These are phyloP conservation scores for Backusella psychrophila DNA, from an alignment of 192 early-diverging fungal genomes.

Conservation along the genomic window DNA sequence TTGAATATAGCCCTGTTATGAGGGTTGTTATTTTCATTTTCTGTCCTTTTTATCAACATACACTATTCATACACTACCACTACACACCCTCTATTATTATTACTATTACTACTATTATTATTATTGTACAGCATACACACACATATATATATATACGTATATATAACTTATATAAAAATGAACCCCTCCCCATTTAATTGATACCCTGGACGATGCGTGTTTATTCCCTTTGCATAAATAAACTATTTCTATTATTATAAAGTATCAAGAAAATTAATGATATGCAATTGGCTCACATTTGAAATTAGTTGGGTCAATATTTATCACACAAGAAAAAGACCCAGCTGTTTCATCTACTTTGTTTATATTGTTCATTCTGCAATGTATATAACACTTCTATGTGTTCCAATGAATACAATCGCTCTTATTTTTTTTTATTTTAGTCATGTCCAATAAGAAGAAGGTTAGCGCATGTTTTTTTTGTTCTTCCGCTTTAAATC, in stretches of 20 bases:
- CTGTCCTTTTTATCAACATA: not conserved
- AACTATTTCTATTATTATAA: not conserved
- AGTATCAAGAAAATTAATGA: not conserved
- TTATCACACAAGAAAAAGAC: not conserved
- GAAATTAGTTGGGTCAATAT: not conserved
- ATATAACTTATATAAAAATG: not conserved
- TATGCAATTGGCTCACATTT: not conserved
- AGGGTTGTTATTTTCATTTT: not conserved
- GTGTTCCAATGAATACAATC: not conserved
- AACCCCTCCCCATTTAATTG: not conserved
- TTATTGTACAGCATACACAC: not conserved
- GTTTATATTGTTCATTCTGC: not conserved
- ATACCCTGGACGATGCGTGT: not conserved
- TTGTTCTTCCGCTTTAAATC: not conserved
- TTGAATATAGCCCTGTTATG: not conserved
- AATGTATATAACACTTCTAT: not conserved
- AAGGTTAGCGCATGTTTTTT: not conserved
- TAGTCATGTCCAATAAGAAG: not conserved
- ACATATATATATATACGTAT: not conserved
- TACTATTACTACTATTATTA: not conserved
- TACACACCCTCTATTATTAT: not conserved
- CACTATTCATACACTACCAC: not conserved
- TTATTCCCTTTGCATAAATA: not conserved
- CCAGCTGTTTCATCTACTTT: not conserved
- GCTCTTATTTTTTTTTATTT: not conserved